Evolutionary conservation across 805 yeast species (phyloP).

Genomic region (Lipomyces japonicus): DNA sequence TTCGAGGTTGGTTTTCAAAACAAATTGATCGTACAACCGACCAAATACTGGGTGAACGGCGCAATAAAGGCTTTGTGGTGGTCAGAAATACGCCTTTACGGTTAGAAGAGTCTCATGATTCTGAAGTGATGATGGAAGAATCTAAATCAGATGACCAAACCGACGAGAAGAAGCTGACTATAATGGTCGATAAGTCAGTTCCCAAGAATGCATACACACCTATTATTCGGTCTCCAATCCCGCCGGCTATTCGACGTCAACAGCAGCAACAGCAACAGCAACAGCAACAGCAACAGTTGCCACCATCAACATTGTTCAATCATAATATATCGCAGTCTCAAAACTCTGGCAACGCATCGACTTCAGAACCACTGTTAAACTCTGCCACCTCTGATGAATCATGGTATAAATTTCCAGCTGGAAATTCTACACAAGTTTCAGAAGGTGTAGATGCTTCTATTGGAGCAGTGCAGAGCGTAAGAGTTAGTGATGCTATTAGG

Average conservation of each 20-base stretch:
- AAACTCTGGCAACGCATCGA: background rate
- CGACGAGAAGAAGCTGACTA: background rate
- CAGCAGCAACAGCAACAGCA: slow-evolving; percentile 10
- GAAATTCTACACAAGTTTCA: background rate
- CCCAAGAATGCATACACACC: slow-evolving; percentile 25
- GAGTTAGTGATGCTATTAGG: slow-evolving; percentile 23
- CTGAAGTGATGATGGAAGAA: background rate
- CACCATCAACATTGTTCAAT: background rate
- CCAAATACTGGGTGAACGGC: slow-evolving; percentile 5
- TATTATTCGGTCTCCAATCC: slow-evolving; percentile 23
- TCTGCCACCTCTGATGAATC: background rate
- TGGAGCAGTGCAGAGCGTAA: slow-evolving; percentile 18
- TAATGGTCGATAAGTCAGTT: slow-evolving; percentile 16
- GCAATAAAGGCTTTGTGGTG: slow-evolving; percentile 29
- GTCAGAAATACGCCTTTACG: slow-evolving; percentile 29
- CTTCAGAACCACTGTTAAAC: background rate
- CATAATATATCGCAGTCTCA: background rate
- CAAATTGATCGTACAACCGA: slow-evolving; percentile 15
- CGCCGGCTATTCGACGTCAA: slow-evolving; percentile 22
- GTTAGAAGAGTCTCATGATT: background rate
- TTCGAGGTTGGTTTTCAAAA: slow-evolving; percentile 29
- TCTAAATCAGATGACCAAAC: background rate
- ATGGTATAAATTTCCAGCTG: background rate
- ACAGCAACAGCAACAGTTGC: slow-evolving; percentile 1
- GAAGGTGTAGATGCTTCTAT: slow-evolving; percentile 2